Evolutionary conservation across 169 alveolate genomes (phyloP), one percentile per base, ranked within the genome.

Genomic region (Babesia bovis): DNA sequence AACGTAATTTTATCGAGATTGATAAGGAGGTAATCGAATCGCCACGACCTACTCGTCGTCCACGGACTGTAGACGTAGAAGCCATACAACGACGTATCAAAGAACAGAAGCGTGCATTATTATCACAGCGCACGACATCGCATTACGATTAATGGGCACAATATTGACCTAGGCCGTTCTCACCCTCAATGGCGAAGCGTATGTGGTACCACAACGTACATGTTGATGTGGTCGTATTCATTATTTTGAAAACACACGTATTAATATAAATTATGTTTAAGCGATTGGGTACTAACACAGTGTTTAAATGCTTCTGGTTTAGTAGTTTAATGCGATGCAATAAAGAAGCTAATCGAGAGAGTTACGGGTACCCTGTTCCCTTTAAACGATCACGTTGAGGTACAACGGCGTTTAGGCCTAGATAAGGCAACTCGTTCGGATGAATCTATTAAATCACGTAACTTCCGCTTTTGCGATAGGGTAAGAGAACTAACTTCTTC

Each of bases 61-160:
- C 44, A 7, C 13, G 71, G 32, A 26, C 60, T 15, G 66, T 78
- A 47, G 83, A 78, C 25, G 71, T 78, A 1, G 86, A 78, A 30
- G 82, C 72, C 4, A 45, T 78, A 52, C 72, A 78, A 15, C 66
- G 41, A 51, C 33, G 69, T 33, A 73, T 61, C 73, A 66, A 68
- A 61, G 45, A 68, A 52, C 82, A 67, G 30, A 78, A 68, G 68
- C 58, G 68, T 42, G 33, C 28, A 21, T 67, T 78, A 13, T 36
- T 78, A 60, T 55, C 84, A 51, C 59, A 63, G 60, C 44, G 73
- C 50, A 45, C 50, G 10, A 32, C 50, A 12, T 19, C 53, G 26
- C 73, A 50, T 35, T 63, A 35, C 60, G 73, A 63, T 23, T 63
- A 15, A 61, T n/a, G n/a, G n/a, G n/a, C n/a, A n/a, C n/a, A n/a